Base-by-base conservation (phyloP, 352 stramenopile species). In the Globisporangium carolinianum region DNA sequence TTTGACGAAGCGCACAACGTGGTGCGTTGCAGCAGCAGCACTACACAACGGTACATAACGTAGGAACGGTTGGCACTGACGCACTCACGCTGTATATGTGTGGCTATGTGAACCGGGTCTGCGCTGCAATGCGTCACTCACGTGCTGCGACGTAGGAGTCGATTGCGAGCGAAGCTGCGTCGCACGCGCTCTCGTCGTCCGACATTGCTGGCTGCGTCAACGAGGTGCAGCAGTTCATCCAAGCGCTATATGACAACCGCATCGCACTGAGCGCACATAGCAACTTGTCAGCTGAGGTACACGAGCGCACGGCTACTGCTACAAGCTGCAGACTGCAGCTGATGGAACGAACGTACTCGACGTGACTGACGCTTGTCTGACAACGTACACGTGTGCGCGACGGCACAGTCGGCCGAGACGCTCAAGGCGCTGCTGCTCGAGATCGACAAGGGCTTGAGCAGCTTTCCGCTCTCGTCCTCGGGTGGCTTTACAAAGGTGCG, bases 1-100 rank as follows among this genome's bases (percentile, higher is more conserved):
- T 98, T 99, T 61, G 98, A 99, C 64, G 98, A 99, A 73, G 97
- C 97, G 3, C 98, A 99, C 81, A 99, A 99, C 71, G 79, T 99
- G 53, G 96, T 98, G 80, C 41, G 73, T 57, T 67, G 63, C 69
- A 65, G 9, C 8, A 38, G 38, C 58, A 12, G 46, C 49, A 46
- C 1, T 52, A 15, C 1, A 14, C 32, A 18, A 15, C 53, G 1
- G 48, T 58, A n/a, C 42, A 5, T 47, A 8, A 15, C 24, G 42
- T 47, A 11, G 12, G 11, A 47, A 6, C 0, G 11, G 12, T 9
- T 15, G 42, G 7, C 1, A 47, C 42, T 47, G 42, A 47, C 42
- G 38, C 38, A 8, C 12, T 47, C 7, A 7, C 6, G 57, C 18
- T 58, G 47, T 4, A 24, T 32, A 42, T 47, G 11, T 46, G 15